Conservation (phyloP, 1,139 yeast genomes). For the Taphrina flavorubra region DNA sequence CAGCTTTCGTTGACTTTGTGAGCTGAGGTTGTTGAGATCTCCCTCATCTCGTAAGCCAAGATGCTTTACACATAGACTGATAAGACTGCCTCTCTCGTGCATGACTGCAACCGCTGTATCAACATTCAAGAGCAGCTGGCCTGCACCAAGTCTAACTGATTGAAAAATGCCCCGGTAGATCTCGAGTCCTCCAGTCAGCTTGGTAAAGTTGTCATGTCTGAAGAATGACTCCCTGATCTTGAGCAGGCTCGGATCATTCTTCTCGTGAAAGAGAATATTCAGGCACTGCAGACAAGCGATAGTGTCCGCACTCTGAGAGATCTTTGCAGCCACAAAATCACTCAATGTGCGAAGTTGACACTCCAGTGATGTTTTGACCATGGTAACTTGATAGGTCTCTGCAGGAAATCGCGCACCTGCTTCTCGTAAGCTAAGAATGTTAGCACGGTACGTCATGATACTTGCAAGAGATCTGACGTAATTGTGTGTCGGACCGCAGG, state of each 20-base stretch:
- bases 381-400: constrained; percentile 23
- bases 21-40: constrained; percentile 15
- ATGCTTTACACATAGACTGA: constrained; percentile 4
- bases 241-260: constrained; percentile 40
- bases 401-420: constrained; percentile 27
- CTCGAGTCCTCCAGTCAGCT: constrained; percentile 43
- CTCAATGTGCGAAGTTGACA: constrained; percentile 41
- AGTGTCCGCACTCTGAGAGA: constrained; percentile 40
- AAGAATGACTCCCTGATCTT: constrained; percentile 42
- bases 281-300: constrained; percentile 42
- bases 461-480: neutral
- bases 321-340: constrained; percentile 41
- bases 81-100: constrained; percentile 27
- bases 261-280: constrained; percentile 42
- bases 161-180: constrained; percentile 45
- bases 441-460: neutral
- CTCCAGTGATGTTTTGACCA: constrained; percentile 33
- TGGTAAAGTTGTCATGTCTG: constrained; percentile 22
- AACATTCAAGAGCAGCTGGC: constrained; percentile 25
- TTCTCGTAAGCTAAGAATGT: constrained; percentile 8
- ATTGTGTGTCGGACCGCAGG: constrained; percentile 22
- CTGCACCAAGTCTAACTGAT: constrained; percentile 43
- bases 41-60: constrained; percentile 4
- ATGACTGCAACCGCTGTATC: constrained; percentile 28
- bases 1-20: constrained; percentile 18